phyloP scores from a whole-genome alignment of 352 stramenopile species.

The Blastocystis sp. region DNA sequence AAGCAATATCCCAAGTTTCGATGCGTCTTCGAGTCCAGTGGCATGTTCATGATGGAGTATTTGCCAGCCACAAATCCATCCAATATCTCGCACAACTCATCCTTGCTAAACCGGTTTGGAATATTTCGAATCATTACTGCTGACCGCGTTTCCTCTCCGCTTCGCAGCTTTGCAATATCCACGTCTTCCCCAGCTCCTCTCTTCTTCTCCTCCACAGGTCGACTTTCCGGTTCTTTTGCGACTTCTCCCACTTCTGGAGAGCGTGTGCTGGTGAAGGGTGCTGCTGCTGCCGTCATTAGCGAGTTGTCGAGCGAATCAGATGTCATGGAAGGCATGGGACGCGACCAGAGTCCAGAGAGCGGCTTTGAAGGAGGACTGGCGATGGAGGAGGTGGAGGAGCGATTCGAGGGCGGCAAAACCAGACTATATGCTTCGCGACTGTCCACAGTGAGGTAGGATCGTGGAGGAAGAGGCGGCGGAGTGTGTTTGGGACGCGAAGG shows the following conservation, averaged over 20 bases:
- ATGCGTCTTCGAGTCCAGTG: constrained; percentile 40
- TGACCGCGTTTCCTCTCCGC: constrained; percentile 46
- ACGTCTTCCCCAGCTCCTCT: constrained; percentile 15
- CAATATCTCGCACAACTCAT: constrained; percentile 45
- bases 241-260: background rate
- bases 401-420: background rate
- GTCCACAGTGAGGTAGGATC: background rate
- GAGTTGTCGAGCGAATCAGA: background rate
- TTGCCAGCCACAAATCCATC: constrained; percentile 23
- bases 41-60: constrained; percentile 57
- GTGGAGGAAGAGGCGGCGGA: constrained; percentile 17
- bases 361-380: background rate
- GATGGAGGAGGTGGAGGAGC: background rate
- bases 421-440: constrained; percentile 12
- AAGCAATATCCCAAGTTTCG: constrained; percentile 58
- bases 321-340: background rate
- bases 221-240: background rate
- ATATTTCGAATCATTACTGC: constrained; percentile 61
- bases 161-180: constrained; percentile 45
- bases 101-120: constrained; percentile 25
- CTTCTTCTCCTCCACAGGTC: constrained; percentile 2
- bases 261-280: background rate
- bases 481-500: background rate
- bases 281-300: background rate
- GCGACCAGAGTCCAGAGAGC: background rate